A percentile compares a stretch with the other conserved stretches of the same genome.
phyloP scores from a whole-genome alignment of 2,329 filamentous ascomycete genomes.

The Dactylellina sp. region DNA sequence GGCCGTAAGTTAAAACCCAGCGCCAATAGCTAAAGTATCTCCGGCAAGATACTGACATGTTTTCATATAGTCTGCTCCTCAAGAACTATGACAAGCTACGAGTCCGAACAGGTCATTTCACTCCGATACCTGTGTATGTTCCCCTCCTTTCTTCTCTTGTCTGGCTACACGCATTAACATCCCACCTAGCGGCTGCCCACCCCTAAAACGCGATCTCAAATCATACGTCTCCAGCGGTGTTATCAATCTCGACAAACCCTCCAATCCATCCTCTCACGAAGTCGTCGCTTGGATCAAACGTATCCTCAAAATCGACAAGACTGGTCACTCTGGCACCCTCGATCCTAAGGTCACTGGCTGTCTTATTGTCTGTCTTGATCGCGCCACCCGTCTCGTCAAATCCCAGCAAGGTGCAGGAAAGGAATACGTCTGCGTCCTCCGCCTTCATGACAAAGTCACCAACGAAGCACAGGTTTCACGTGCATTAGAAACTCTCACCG shows the following conservation, averaged over 20 bases:
- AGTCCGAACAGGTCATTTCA: constrained; percentile 95
- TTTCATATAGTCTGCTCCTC: constrained; percentile 73
- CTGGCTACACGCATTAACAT: constrained; percentile 14
- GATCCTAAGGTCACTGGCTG: constrained; percentile 98
- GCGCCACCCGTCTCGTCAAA: constrained; percentile 96
- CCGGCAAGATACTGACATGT: constrained; percentile 20
- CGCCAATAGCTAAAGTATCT: background rate
- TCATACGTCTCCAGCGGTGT: constrained; percentile 97
- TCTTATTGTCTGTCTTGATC: constrained; percentile 94
- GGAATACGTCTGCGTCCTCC: constrained; percentile 96
- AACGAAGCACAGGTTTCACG: constrained; percentile 92
- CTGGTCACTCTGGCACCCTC: constrained; percentile 96
- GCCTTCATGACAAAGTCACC: constrained; percentile 93
- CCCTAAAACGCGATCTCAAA: constrained; percentile 93
- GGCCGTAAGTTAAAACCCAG: constrained; percentile 70
- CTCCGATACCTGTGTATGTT: constrained; percentile 77
- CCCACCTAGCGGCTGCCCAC: constrained; percentile 78
- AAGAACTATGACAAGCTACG: constrained; percentile 96
- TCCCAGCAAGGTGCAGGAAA: constrained; percentile 99
- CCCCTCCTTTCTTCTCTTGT: background rate
- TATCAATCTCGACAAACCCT: constrained; percentile 97
- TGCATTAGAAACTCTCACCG: constrained; percentile 93
- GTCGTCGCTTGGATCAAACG: constrained; percentile 99
- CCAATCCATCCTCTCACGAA: constrained; percentile 97
- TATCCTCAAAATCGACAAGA: constrained; percentile 94